phyloP scores from a whole-genome alignment of 495 filamentous ascomycete species.

The Amniculicola lignicola region DNA sequence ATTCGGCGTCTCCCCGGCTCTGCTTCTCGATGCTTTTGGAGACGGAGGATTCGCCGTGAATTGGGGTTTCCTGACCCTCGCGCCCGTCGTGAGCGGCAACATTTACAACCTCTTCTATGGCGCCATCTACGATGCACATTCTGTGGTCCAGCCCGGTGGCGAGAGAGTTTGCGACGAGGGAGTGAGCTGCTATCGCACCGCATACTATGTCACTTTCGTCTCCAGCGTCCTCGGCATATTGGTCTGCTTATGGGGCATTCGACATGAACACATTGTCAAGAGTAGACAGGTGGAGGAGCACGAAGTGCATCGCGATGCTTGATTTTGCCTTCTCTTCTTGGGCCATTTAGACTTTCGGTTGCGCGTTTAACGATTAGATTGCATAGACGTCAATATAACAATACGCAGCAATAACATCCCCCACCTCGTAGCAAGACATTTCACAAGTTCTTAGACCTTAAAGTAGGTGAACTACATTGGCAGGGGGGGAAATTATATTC shows the following conservation, averaged over 20 bases:
- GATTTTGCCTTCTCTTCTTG: too few relatives aligned
- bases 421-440: too few relatives aligned
- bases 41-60: slow-evolving; percentile 65
- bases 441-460: too few relatives aligned
- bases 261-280: slow-evolving; percentile 55
- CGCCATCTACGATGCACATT: slow-evolving; percentile 74
- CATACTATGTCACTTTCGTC: slow-evolving; percentile 79
- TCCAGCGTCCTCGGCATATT: slow-evolving; percentile 67
- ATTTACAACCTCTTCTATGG: slow-evolving; percentile 91
- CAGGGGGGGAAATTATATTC: too few relatives aligned
- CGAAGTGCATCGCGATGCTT: slow-evolving; percentile 29
- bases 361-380: too few relatives aligned
- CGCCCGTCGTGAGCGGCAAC: slow-evolving; percentile 80
- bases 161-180: slow-evolving; percentile 75
- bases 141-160: slow-evolving; percentile 61
- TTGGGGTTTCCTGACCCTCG: slow-evolving; percentile 91
- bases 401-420: too few relatives aligned
- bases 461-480: too few relatives aligned
- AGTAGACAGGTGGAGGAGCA: slow-evolving; percentile 18
- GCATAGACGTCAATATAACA: too few relatives aligned
- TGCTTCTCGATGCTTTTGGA: slow-evolving; percentile 89
- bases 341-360: too few relatives aligned
- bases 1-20: slow-evolving; percentile 90
- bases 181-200: slow-evolving; percentile 71
- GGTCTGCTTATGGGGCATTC: slow-evolving; percentile 73